Evolutionary conservation across 176 grass and related monocot species (phyloP).

Genomic region (Oryza brachyantha): DNA sequence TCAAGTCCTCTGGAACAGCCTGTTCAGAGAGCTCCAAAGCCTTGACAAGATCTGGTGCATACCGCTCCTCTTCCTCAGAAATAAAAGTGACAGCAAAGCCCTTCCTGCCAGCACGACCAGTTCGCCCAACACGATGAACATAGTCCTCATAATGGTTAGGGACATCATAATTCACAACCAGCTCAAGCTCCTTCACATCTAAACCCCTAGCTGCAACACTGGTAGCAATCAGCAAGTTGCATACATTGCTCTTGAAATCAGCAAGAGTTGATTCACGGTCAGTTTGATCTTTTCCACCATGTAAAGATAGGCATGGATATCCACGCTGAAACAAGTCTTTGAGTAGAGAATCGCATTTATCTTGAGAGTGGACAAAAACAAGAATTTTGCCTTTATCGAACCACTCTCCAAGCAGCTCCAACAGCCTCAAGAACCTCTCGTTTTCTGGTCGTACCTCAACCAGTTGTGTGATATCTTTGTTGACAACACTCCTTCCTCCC

Average conservation of each 20-base stretch:
- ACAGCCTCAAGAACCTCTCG: slow-evolving; percentile 74
- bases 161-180: slow-evolving; percentile 90
- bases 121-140: slow-evolving; percentile 91
- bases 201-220: slow-evolving; percentile 91
- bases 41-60: slow-evolving; percentile 92
- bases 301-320: slow-evolving; percentile 84
- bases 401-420: slow-evolving; percentile 94
- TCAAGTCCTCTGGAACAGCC: slow-evolving; percentile 76
- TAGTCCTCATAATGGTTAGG: slow-evolving; percentile 99
- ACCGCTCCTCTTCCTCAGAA: slow-evolving; percentile 81
- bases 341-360: slow-evolving; percentile 92
- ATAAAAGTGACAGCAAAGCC: slow-evolving; percentile 89
- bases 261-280: slow-evolving; percentile 86
- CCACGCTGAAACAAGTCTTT: slow-evolving; percentile 90
- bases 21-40: slow-evolving; percentile 89
- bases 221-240: slow-evolving; percentile 80
- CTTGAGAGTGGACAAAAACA: slow-evolving; percentile 95
- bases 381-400: slow-evolving; percentile 89
- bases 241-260: slow-evolving; percentile 93
- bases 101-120: slow-evolving; percentile 89
- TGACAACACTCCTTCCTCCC: slow-evolving; percentile 89
- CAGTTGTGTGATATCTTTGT: slow-evolving; percentile 87
- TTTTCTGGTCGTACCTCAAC: slow-evolving; percentile 78
- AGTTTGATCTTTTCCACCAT: slow-evolving; percentile 92
- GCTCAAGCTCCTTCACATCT: slow-evolving; percentile 94